phyloP scores from a whole-genome alignment of 129 eudicot genomes.

The Apium graveolens region DNA sequence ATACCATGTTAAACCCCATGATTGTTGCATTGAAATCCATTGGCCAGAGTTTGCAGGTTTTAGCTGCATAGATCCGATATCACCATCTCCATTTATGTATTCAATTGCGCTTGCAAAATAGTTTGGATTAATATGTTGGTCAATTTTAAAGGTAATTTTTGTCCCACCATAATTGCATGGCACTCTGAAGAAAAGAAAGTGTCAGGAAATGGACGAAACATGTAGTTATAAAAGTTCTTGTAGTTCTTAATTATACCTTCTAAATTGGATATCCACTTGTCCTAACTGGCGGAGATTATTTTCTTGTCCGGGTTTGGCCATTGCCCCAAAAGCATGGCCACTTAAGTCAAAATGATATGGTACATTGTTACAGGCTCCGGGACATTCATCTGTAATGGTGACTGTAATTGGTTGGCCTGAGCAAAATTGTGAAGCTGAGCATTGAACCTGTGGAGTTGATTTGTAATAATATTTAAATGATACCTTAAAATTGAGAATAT shows the following conservation, averaged over 20 bases:
- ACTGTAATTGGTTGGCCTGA: conserved; percentile 5
- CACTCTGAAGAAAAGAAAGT: conserved; percentile 7
- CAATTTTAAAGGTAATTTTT: conserved; percentile 23
- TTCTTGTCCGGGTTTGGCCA: conserved; percentile 8
- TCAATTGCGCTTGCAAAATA: conserved; percentile 27
- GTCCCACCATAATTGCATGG: conserved; percentile 23
- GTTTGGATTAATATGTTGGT: conserved; percentile 24
- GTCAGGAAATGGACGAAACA: neutral
- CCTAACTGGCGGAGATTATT: neutral
- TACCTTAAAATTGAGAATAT: no score
- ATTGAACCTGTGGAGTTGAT: neutral
- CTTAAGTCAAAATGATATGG: conserved; percentile 11
- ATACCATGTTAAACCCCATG: conserved; percentile 37
- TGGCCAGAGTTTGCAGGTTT: conserved; percentile 12
- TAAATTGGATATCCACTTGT: neutral
- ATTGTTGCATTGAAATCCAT: conserved; percentile 30
- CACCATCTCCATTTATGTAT: conserved; percentile 31
- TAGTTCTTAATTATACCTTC: conserved; percentile 2
- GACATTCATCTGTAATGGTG: conserved; percentile 5
- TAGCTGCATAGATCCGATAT: conserved; percentile 17
- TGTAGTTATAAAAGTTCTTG: neutral
- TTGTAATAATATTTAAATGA: no score
- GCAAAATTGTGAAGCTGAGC: neutral
- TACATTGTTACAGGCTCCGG: conserved; percentile 5
- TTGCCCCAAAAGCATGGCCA: conserved; percentile 10